Base-by-base conservation (phyloP, 257 asterid genomes). In the Plantago elongata region DNA sequence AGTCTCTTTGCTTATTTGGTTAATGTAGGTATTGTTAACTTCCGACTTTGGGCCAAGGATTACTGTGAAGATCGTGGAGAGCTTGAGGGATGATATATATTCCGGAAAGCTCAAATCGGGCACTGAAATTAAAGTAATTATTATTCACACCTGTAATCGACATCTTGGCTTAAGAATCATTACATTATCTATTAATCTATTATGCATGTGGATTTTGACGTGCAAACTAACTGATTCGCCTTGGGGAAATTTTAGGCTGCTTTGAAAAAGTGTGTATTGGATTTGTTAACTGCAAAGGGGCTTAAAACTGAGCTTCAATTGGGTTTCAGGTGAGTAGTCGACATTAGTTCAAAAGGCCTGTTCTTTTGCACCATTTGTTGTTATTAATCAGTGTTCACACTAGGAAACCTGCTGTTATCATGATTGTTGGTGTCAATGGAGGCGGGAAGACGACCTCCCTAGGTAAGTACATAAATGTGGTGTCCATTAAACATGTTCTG, bases 401-500 rank as follows among this genome's bases (percentile, higher is more conserved):
- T 83, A 89, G 99, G 81, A 93, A 87, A 82, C 97, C 97, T 15
- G 96, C 96, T 66, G 97, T 89, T 66, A 78, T 93, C 73, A 82
- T 93, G 88, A 79, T 89, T 57, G 96, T 93, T 66, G 99, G 99
- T 67, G 97, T 93, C 70, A 93, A 93, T 74, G 99, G 99, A 69
- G 99, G 99, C 46, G 99, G 97, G 67, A 93, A 93, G 82, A 93
- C 99, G 29, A 89, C 97, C 34, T 87, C 99, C 56, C 91, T 93
- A 12, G 97, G 99, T 89, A 83, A 80, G 89, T 75, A 50, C 49
- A 38, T 68, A 49, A 5, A 55, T 4, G 5, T 56, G 44, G 9
- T 64, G 45, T 46, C 14, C 3, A 9, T 13, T 55, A 43, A 7
- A 61, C 59, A 43, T 16, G 30, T 62, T 50, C 47, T 29, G n/a